Evolutionary conservation across 1,139 yeast species (phyloP).

Genomic region (Suhomyces yuchorum): DNA sequence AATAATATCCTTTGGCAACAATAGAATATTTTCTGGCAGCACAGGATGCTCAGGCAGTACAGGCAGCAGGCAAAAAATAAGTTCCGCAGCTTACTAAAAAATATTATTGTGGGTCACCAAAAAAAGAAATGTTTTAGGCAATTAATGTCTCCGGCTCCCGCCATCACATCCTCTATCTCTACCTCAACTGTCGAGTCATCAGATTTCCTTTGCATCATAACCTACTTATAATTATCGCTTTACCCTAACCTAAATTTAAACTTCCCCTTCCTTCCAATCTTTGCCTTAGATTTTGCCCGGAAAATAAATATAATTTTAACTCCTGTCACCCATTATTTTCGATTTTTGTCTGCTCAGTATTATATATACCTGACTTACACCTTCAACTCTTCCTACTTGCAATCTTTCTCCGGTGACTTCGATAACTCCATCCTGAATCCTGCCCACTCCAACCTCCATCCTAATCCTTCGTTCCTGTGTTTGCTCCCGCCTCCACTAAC

Average conservation of each 20-base stretch:
- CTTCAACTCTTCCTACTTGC: neutral
- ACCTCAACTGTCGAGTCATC: neutral
- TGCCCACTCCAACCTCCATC: neutral
- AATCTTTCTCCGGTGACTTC: neutral
- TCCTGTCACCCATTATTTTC: conserved; percentile 9
- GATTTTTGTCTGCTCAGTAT: conserved; percentile 9
- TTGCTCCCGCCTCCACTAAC: neutral
- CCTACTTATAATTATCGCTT: conserved; percentile 2
- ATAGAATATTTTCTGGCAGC: neutral
- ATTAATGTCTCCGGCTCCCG: conserved; percentile 7
- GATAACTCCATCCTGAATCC: neutral
- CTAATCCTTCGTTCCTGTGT: neutral
- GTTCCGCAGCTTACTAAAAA: conserved; percentile 1
- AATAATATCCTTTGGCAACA: conserved; percentile 1
- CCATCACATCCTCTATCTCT: conserved; percentile 3
- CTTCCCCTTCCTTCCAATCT: conserved; percentile 1
- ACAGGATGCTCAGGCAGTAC: neutral
- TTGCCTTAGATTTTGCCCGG: conserved; percentile 2
- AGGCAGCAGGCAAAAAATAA: conserved; percentile 1
- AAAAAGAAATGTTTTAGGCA: conserved; percentile 11
- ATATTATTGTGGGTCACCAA: conserved; percentile 1
- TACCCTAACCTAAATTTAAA: neutral
- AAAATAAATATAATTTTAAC: conserved; percentile 5
- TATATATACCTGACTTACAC: conserved; percentile 9
- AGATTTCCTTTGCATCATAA: neutral